Evolutionary conservation across 805 yeast genomes (phyloP), one percentile per base, ranked within the genome.

Genomic region (Saccharomycopsis vini): DNA sequence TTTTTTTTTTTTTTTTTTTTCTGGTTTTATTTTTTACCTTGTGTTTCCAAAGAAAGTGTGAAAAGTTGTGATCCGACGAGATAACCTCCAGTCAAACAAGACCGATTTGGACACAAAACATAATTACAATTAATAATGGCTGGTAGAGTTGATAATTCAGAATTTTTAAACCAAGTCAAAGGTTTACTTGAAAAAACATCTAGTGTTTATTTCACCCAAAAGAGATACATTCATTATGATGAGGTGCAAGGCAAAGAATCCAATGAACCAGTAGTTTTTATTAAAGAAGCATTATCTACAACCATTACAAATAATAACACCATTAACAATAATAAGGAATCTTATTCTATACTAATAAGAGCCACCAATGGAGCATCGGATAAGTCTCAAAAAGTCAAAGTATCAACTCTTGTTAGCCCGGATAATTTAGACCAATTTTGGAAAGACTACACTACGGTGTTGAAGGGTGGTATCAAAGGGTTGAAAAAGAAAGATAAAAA

Each of bases 401-500:
- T 81, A 26, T 76, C 88, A 22, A 88, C 97, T 0, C 74, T 80
- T 10, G 88, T 89, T 5, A 72, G 73, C 22, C 66, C 78, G 1
- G 72, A 68, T 1, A 62, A 72, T 3, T 65, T 89, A 51, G 85
- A 79, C 50, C 59, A 66, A 47, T 89, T 89, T 59, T 89, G 96
- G 96, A 59, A 61, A 35, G 78, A 77, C 21, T 89, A 88, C 62
- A 63, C 85, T 1, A 77, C 75, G 35, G 73, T 73, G 0, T 68
- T 88, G 44, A 88, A 85, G 58, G 57, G 68, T 19, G 89, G 92
- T 3, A 76, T 84, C 60, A 65, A 66, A 3, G 95, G 95, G 1
- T 69, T 89, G 60, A 73, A 77, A 57, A 85, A 81, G 73, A 87
- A 85, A 66, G 86, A 83, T 47, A 86, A 85, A 69, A 79, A 78